phyloP scores from a whole-genome alignment of 805 yeast genomes.

The Saccharomycopsis oosterbeekiorum region DNA sequence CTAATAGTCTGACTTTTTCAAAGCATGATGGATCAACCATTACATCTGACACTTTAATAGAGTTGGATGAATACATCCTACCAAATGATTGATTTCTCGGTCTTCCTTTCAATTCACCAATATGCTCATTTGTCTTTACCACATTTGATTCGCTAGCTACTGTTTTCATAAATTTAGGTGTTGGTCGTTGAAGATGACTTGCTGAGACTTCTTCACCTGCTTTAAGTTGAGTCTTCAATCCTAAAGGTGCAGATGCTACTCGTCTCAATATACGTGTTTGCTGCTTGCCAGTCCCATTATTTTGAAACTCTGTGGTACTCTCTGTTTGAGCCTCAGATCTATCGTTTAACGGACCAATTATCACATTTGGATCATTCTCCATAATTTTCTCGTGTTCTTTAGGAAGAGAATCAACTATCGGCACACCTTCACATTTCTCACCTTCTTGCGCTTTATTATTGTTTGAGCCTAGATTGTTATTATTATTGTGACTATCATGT shows the following conservation, averaged over 20 bases:
- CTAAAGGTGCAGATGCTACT: conserved; percentile 81
- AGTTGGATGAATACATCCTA: conserved; percentile 62
- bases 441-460: not conserved
- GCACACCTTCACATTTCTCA: not conserved
- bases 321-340: not conserved
- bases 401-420: conserved; percentile 1
- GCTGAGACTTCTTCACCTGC: not conserved
- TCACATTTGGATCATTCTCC: not conserved
- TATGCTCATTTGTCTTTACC: conserved; percentile 23
- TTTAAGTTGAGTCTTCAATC: conserved; percentile 26
- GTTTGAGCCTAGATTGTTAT: not conserved
- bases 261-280: conserved; percentile 37
- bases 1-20: conserved; percentile 81
- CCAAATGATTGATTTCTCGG: conserved; percentile 39
- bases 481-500: conserved; percentile 4
- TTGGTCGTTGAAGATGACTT: not conserved
- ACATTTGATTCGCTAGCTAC: conserved; percentile 14
- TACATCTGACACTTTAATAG: conserved; percentile 64
- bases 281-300: conserved; percentile 9
- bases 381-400: not conserved
- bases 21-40: conserved; percentile 83
- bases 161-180: conserved; percentile 5
- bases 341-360: not conserved
- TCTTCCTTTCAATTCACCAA: conserved; percentile 30
- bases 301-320: conserved; percentile 20